Evolutionary conservation across 2,329 filamentous ascomycete genomes (phyloP), one percentile per base, ranked within the genome.

Genomic region (Ramularia endophylla): DNA sequence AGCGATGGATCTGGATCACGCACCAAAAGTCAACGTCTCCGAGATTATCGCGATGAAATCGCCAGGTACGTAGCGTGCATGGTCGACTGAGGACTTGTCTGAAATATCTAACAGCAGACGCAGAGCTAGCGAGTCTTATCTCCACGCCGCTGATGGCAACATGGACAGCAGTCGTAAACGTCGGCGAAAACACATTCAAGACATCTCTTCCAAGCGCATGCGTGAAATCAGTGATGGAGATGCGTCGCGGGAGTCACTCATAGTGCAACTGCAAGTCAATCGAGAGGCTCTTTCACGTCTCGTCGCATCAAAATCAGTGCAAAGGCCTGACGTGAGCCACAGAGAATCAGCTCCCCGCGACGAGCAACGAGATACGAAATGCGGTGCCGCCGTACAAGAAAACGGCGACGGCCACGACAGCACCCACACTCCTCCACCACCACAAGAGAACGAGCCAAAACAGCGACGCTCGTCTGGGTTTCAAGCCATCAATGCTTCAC

Each of bases 21-120:
- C n/a, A 19, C 31, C 1, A 34, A 34, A n/a, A 34, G n/a, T 19
- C 31, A 34, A 12, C 31, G 31, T 34, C 31, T 34, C 6, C 31
- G 19, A 8, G 31, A 34, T 19, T 34, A 34, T 34, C 31, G 31
- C n/a, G 31, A 34, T 17, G 31, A 34, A 19, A 34, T 34, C 12
- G 31, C 31, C 11, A 34, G 31, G 31, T 34, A 4, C 19, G 29
- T n/a, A n/a, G n/a, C n/a, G 22, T 34, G 15, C 2, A 32, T 11
- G 15, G 13, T 32, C 11, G 8, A 8, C n/a, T 17, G 16, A 7
- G 11, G 22, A 2, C 16, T 16, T 8, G 7, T 34, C 15, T 19
- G 9, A 19, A 6, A 12, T 17, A 17, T 8, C 31, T 34, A 17
- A 34, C 31, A 8, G n/a, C 16, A 8, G 7, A 8, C 8, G 2